Percentiles rank a stretch among this genome's conserved stretches.
phyloP scores from a whole-genome alignment of 1,139 yeast genomes.

The Kodamaea ohmeri region DNA sequence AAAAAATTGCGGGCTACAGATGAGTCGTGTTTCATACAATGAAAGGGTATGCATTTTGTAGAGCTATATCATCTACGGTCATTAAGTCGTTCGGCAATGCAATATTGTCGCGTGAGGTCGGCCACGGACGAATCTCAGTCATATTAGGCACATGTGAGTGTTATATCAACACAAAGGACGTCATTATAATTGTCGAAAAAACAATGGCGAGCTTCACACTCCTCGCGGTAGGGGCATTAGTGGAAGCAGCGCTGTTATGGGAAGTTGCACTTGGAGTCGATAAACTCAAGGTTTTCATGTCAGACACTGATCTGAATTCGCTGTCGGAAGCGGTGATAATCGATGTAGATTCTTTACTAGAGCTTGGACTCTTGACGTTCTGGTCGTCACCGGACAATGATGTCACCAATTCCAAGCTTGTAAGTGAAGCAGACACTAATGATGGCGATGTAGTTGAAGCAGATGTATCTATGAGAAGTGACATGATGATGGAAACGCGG shows the following conservation, averaged over 20 bases:
- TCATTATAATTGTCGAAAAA: neutral
- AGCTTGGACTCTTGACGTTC: slow-evolving; percentile 4
- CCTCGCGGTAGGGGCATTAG: slow-evolving; percentile 7
- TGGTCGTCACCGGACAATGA: slow-evolving; percentile 4
- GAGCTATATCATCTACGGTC: slow-evolving; percentile 1
- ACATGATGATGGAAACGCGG: too few relatives aligned
- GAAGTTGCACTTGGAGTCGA: slow-evolving; percentile 9
- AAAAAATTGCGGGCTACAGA: too few relatives aligned
- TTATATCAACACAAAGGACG: slow-evolving; percentile 1
- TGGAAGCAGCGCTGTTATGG: slow-evolving; percentile 10
- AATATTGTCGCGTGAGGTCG: slow-evolving; percentile 1
- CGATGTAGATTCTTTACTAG: neutral
- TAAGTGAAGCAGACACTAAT: slow-evolving; percentile 12
- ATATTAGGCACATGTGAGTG: neutral
- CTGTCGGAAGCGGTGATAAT: slow-evolving; percentile 8
- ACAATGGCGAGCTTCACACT: slow-evolving; percentile 1
- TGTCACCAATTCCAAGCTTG: slow-evolving; percentile 13
- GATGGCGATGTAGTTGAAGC: slow-evolving; percentile 8
- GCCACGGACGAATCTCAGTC: neutral
- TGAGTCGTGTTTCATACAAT: too few relatives aligned
- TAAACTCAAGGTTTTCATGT: slow-evolving; percentile 13
- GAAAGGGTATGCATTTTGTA: neutral
- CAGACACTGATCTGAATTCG: slow-evolving; percentile 8
- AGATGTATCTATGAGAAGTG: slow-evolving; percentile 14
- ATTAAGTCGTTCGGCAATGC: neutral